phyloP scores from a whole-genome alignment of 495 filamentous ascomycete species.

The Aspergillus mulundensis region DNA sequence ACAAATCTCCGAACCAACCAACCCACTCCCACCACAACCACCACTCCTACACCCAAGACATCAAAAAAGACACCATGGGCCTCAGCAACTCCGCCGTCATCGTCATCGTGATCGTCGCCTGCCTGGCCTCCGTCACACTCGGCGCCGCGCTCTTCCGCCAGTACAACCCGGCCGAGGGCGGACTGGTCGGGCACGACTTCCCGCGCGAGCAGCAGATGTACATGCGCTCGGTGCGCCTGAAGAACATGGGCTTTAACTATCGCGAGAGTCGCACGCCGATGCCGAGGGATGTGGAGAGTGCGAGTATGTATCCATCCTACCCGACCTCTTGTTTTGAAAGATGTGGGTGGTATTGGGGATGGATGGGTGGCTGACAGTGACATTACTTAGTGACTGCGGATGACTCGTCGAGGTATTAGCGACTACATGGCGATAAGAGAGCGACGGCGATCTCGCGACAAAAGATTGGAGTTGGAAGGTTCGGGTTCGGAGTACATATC shows the following conservation, averaged over 20 bases:
- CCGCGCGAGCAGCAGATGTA: slow-evolving; percentile 34
- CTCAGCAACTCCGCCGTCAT: slow-evolving; percentile 35
- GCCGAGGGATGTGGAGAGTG: slow-evolving; percentile 29
- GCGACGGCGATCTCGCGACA: neutral
- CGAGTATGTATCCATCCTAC: slow-evolving; percentile 22
- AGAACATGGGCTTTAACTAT: slow-evolving; percentile 27
- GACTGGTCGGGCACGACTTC: slow-evolving; percentile 13
- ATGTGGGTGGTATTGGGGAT: too few species aligned
- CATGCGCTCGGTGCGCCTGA: slow-evolving; percentile 37
- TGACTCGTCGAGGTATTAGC: neutral
- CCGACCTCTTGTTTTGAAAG: neutral
- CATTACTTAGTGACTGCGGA: neutral
- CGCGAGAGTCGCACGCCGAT: slow-evolving; percentile 20
- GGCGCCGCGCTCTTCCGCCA: slow-evolving; percentile 33
- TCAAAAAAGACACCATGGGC: slow-evolving; percentile 19
- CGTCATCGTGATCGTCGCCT: slow-evolving; percentile 41
- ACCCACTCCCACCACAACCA: neutral
- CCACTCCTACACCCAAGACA: neutral
- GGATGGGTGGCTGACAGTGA: too few species aligned
- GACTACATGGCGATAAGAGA: neutral
- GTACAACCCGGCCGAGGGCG: slow-evolving; percentile 24
- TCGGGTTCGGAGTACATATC: too few species aligned
- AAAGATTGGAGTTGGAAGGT: too few species aligned
- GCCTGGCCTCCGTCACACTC: slow-evolving; percentile 32
- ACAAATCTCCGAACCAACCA: too few species aligned